Percentiles rank a stretch among this genome's conserved stretches.
phyloP scores from a whole-genome alignment of 495 filamentous ascomycete species.

The Aspergillus nidulans region DNA sequence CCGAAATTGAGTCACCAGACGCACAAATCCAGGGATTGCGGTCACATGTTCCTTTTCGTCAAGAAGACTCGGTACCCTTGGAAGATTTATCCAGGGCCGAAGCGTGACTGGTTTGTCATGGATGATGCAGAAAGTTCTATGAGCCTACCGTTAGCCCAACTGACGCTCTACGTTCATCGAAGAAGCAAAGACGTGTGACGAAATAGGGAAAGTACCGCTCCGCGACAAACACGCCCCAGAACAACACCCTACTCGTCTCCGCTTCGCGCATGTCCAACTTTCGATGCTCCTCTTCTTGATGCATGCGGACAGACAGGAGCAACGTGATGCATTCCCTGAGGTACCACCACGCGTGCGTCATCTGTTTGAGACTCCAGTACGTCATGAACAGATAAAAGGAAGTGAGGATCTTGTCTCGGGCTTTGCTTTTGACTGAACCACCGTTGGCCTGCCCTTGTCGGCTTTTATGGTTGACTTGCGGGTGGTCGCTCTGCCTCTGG shows the following conservation, averaged over 20 bases:
- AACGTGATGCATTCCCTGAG: slow-evolving; percentile 1
- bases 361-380: slow-evolving; percentile 1
- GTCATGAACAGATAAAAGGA: slow-evolving; percentile 6
- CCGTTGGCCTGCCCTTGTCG: neutral
- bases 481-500: neutral
- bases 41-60: neutral
- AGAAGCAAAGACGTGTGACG: neutral
- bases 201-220: neutral
- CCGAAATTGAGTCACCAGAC: neutral
- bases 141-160: neutral
- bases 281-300: neutral
- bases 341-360: slow-evolving; percentile 6
- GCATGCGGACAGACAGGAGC: neutral
- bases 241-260: neutral
- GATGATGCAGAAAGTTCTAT: slow-evolving; percentile 4
- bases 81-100: neutral
- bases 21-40: neutral
- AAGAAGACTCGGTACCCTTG: neutral
- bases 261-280: neutral
- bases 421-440: too few species aligned
- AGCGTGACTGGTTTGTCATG: slow-evolving; percentile 2
- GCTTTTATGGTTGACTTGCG: neutral
- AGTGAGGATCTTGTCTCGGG: neutral
- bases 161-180: too few species aligned
- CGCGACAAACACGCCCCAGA: neutral